These are phyloP conservation scores for Babesia bigemina DNA, from an alignment of 169 alveolate species.

Conservation along the genomic window DNA sequence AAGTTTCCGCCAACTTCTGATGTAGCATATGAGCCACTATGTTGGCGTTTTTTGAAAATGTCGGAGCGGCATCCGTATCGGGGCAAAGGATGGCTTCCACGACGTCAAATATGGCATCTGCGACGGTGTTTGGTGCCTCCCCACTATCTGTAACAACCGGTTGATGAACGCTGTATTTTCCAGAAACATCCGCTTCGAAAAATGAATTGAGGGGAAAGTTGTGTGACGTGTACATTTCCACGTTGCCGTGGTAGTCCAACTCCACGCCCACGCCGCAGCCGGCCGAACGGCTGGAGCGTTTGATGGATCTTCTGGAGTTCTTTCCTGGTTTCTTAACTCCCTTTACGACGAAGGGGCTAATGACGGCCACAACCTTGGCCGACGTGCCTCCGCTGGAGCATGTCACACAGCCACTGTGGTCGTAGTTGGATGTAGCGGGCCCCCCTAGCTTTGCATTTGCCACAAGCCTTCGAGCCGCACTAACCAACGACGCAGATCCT, in stretches of 20 bases:
- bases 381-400: background rate
- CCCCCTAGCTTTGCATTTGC: background rate
- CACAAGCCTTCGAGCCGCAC: background rate
- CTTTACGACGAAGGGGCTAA: conserved; percentile 20
- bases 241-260: background rate
- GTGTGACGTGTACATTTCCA: conserved; percentile 22
- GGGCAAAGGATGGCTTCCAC: conserved; percentile 7
- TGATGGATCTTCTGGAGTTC: conserved; percentile 8
- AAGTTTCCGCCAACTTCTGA: conserved; percentile 23
- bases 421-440: conserved; percentile 2
- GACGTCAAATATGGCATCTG: conserved; percentile 12
- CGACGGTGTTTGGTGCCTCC: background rate
- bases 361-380: conserved; percentile 19
- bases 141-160: background rate
- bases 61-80: background rate
- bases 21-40: conserved; percentile 26
- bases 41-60: background rate
- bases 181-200: background rate
- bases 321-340: background rate
- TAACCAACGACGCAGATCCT: background rate
- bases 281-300: background rate
- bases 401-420: background rate
- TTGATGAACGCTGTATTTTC: background rate
- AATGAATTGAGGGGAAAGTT: conserved; percentile 12
- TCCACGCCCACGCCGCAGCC: background rate